These are phyloP conservation scores for Sarocladium kiliense DNA, from an alignment of 2,329 filamentous ascomycete genomes.

Conservation along the genomic window DNA sequence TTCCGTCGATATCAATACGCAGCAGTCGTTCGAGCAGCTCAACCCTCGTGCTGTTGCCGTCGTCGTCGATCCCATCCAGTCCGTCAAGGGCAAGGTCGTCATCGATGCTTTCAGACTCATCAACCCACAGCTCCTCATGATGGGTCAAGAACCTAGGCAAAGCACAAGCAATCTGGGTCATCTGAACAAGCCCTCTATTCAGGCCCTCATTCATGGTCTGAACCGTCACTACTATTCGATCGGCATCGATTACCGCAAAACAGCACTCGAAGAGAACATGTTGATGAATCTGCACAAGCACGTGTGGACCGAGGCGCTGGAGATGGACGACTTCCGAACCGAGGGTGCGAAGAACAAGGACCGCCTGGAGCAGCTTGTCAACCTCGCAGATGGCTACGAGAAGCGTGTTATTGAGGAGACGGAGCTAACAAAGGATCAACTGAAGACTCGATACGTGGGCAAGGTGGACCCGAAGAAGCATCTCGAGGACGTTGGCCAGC, in stretches of 20 bases:
- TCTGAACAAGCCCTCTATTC: conserved; percentile 98
- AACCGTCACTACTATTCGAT: conserved; percentile 99
- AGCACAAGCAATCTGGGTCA: conserved; percentile 97
- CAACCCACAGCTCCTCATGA: conserved; percentile 95
- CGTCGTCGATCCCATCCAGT: conserved; percentile 97
- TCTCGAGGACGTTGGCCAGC: conserved; percentile 90
- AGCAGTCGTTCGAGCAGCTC: conserved; percentile 99
- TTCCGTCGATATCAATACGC: conserved; percentile 98
- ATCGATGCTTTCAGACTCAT: conserved; percentile 99
- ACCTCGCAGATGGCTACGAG: conserved; percentile 91
- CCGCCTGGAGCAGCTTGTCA: conserved; percentile 79
- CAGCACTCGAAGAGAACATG: conserved; percentile 98
- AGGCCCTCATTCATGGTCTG: conserved; percentile 94
- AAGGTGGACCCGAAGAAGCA: conserved; percentile 99
- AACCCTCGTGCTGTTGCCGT: conserved; percentile 95
- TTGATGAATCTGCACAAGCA: conserved; percentile 99
- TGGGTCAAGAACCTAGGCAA: conserved; percentile 95
- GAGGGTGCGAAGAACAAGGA: conserved; percentile 86
- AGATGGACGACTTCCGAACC: conserved; percentile 91
- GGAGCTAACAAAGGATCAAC: conserved; percentile 91
- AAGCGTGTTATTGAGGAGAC: conserved; percentile 99
- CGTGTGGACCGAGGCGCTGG: conserved; percentile 94
- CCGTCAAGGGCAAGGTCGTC: conserved; percentile 98
- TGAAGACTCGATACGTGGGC: conserved; percentile 98
- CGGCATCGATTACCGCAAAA: conserved; percentile 96